Conservation (phyloP, 208 protist species). For the Balamuthia mandrillaris region DNA sequence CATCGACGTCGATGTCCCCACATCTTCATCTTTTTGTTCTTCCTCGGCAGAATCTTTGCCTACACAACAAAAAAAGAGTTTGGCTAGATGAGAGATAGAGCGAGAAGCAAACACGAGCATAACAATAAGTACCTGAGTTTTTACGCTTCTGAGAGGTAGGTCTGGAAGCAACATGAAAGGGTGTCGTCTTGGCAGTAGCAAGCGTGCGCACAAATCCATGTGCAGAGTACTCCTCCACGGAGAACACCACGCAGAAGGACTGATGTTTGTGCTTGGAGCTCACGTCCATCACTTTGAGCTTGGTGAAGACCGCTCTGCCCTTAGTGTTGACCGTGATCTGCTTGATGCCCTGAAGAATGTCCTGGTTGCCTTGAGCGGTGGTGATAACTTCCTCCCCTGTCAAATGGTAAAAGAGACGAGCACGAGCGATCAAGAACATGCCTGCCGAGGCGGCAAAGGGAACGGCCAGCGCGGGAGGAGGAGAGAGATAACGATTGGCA, state of each 20-base stretch:
- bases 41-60: no score
- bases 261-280: neutral
- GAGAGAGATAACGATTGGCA: neutral
- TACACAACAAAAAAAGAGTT: no score
- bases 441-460: neutral
- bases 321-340: neutral
- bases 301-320: neutral
- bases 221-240: neutral
- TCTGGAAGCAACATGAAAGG: neutral
- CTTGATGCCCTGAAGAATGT: neutral
- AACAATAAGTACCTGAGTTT: no score
- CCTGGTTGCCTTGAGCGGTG: neutral
- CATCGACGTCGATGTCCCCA: no score
- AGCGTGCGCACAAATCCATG: neutral
- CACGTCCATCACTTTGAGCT: slow-evolving; percentile 2
- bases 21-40: no score
- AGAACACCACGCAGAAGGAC: neutral
- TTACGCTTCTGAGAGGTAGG: neutral
- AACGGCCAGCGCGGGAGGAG: neutral
- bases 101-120: no score
- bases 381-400: neutral
- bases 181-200: neutral
- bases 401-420: neutral
- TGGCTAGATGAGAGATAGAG: no score
- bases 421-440: neutral